Evolutionary conservation across 2,329 filamentous ascomycete species (phyloP).

Genomic region (Nemania serpens): DNA sequence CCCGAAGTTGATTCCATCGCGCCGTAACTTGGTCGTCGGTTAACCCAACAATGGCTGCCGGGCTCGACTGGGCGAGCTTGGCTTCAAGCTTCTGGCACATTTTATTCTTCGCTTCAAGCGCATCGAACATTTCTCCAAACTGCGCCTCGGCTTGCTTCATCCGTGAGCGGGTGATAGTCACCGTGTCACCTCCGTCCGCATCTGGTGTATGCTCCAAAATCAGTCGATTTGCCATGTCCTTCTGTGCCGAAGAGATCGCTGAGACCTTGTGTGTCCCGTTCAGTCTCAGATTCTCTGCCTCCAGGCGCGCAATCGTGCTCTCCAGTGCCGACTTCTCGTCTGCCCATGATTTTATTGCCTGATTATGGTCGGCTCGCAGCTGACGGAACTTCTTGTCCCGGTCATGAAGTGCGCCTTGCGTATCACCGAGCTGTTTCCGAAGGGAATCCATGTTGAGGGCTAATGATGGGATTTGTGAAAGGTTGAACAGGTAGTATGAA

Average conservation of each 20-base stretch:
- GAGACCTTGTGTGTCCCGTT: background rate
- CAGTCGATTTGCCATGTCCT: too few relatives aligned
- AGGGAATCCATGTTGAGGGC: constrained; percentile 35
- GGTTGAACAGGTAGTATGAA: background rate
- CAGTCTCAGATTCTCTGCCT: constrained; percentile 27
- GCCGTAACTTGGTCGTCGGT: constrained; percentile 29
- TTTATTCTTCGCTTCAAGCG: constrained; percentile 31
- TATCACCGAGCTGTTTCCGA: constrained; percentile 36
- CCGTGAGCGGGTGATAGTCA: constrained; percentile 29
- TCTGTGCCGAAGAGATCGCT: too few relatives aligned
- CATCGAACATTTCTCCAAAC: constrained; percentile 20
- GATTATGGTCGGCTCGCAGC: constrained; percentile 26
- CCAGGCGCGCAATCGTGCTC: constrained; percentile 25
- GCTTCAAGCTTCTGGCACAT: constrained; percentile 26
- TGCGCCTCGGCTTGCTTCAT: constrained; percentile 28
- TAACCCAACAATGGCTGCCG: constrained; percentile 9
- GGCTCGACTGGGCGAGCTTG: constrained; percentile 4
- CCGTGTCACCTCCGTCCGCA: constrained; percentile 17
- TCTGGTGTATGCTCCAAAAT: background rate
- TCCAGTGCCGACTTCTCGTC: constrained; percentile 28
- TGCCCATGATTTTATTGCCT: constrained; percentile 25
- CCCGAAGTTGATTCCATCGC: constrained; percentile 34
- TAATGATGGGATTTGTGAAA: background rate
- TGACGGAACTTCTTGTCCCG: constrained; percentile 34
- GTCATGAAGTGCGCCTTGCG: constrained; percentile 35